Evolutionary conservation across 2,329 filamentous ascomycete species (phyloP).

Genomic region (Scedosporium apiospermum): DNA sequence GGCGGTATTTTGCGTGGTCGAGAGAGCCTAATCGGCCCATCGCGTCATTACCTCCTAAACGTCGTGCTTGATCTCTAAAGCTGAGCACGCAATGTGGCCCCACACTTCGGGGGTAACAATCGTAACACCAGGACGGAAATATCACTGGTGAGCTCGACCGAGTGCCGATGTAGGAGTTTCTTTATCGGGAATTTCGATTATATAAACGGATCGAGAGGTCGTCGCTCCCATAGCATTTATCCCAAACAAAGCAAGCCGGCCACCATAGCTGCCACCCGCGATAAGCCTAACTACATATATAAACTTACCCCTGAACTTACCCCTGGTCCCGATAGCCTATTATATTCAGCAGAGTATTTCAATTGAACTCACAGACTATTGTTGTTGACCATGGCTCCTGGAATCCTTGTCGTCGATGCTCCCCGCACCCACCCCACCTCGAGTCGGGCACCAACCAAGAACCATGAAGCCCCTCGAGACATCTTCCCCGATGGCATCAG

Average conservation of each 20-base stretch:
- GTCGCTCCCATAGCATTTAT: background rate
- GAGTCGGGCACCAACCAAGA: conserved; percentile 13
- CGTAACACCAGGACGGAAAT: background rate
- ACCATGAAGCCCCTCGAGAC: conserved; percentile 22
- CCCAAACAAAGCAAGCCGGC: background rate
- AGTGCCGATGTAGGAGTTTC: background rate
- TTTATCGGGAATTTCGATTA: background rate
- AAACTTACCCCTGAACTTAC: background rate
- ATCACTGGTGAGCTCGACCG: background rate
- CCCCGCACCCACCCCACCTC: background rate
- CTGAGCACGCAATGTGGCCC: background rate
- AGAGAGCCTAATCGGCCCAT: background rate
- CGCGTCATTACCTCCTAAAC: background rate
- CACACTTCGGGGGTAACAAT: background rate
- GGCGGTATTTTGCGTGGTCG: background rate
- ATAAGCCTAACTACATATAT: background rate
- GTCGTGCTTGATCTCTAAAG: background rate
- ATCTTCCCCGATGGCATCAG: conserved; percentile 39
- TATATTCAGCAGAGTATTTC: background rate
- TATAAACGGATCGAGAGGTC: background rate
- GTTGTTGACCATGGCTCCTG: conserved; percentile 12
- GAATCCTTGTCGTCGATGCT: conserved; percentile 12
- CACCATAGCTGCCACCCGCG: background rate
- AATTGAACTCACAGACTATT: conserved; percentile 1
- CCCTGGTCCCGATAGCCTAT: background rate